These are phyloP conservation scores for Panaeolus cyanescens DNA, from an alignment of 768 basidiomycete species.

Conservation along the genomic window DNA sequence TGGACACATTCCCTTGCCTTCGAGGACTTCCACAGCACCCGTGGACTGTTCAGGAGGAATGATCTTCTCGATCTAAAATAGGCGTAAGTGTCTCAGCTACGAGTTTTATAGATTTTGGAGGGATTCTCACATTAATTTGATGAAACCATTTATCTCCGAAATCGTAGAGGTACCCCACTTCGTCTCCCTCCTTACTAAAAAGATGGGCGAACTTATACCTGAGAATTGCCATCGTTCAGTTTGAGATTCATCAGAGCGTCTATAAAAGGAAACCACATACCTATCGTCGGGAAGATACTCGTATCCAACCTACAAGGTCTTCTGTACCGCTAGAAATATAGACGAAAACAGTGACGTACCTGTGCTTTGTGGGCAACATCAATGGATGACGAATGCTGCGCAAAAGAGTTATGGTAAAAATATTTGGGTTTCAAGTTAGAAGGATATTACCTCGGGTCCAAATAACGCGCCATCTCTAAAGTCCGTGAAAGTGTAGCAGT, in stretches of 20 bases:
- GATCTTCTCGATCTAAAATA: conserved; percentile 20
- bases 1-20: conserved; percentile 28
- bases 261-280: not conserved
- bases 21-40: conserved; percentile 25
- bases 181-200: conserved; percentile 28
- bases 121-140: conserved; percentile 25
- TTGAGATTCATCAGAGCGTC: not conserved
- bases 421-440: too few relatives aligned
- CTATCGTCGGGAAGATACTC: not conserved
- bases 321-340: too few relatives aligned
- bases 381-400: not conserved
- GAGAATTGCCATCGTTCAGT: not conserved
- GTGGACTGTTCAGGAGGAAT: conserved; percentile 26
- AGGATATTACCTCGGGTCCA: conserved; percentile 29
- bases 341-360: too few relatives aligned
- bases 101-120: conserved; percentile 5
- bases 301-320: not conserved
- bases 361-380: not conserved
- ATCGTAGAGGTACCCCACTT: conserved; percentile 32
- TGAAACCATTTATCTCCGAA: conserved; percentile 35
- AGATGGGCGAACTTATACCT: conserved; percentile 28
- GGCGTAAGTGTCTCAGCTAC: not conserved
- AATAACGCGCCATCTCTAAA: conserved; percentile 30
- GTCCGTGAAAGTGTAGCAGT: conserved; percentile 33
- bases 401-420: too few relatives aligned